Conservation (phyloP, 2,329 filamentous ascomycete genomes). For the Nothopassalora personata region DNA sequence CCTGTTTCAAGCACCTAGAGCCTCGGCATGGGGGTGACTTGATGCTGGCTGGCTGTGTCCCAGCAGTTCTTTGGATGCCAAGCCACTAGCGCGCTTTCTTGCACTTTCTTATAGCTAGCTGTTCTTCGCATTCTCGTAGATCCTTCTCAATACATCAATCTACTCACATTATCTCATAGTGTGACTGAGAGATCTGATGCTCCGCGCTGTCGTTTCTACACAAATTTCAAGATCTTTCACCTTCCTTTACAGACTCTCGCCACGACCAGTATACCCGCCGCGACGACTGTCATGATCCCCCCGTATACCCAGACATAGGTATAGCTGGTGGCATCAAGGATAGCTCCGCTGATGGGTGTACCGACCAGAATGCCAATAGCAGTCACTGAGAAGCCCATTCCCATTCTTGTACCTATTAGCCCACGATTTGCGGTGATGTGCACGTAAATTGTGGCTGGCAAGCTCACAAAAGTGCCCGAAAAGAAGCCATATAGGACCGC, state of each 20-base stretch:
- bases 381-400: constrained; percentile 50
- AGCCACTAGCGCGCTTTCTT: too few species aligned
- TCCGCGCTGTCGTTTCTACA: constrained; percentile 1
- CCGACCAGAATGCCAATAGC: constrained; percentile 49
- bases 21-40: too few species aligned
- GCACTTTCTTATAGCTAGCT: too few species aligned
- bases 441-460: constrained; percentile 45
- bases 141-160: too few species aligned
- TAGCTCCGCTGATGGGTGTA: constrained; percentile 54
- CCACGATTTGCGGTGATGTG: constrained; percentile 38
- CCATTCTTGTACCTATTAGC: constrained; percentile 49
- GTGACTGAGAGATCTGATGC: neutral
- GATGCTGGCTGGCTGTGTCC: too few species aligned
- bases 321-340: constrained; percentile 44
- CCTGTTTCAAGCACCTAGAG: too few species aligned
- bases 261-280: constrained; percentile 20
- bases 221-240: constrained; percentile 17
- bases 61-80: too few species aligned
- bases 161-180: too few species aligned
- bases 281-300: constrained; percentile 30
- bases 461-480: constrained; percentile 42
- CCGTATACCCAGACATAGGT: constrained; percentile 42
- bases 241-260: constrained; percentile 28
- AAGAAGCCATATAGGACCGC: constrained; percentile 47
- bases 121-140: too few species aligned